Evolutionary conservation across 1,284 basidiomycete species (phyloP).

Genomic region (Sphagnurus paluster): DNA sequence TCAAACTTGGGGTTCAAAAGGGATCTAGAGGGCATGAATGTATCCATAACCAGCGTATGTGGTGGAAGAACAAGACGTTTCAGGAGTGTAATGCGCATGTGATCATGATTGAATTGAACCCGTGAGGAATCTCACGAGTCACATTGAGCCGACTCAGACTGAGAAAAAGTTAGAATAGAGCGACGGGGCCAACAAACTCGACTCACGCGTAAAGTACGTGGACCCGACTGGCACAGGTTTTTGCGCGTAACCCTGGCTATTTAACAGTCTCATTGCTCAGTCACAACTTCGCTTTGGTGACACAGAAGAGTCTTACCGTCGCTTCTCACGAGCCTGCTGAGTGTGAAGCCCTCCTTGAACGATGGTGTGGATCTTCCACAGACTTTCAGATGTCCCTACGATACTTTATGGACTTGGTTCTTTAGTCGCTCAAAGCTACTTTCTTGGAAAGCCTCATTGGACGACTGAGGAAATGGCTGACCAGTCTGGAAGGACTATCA

Average conservation of each 20-base stretch:
- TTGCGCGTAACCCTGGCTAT: too few species aligned
- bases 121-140: too few species aligned
- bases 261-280: too few species aligned
- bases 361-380: constrained; percentile 3
- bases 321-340: too few species aligned
- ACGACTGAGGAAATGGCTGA: constrained; percentile 18
- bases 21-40: constrained; percentile 31
- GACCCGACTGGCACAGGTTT: too few species aligned
- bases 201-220: too few species aligned
- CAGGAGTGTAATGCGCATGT: constrained; percentile 2
- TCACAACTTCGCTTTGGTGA: too few species aligned
- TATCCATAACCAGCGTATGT: constrained; percentile 11
- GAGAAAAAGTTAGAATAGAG: too few species aligned
- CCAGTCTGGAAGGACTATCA: constrained; percentile 23
- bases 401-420: neutral
- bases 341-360: too few species aligned
- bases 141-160: too few species aligned
- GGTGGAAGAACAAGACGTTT: neutral
- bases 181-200: too few species aligned
- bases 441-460: constrained; percentile 14
- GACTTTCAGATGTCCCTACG: constrained; percentile 2
- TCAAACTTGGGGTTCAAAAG: constrained; percentile 85
- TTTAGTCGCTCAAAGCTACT: constrained; percentile 15
- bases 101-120: neutral
- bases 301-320: too few species aligned